These are phyloP conservation scores for Pichia norvegensis DNA, from an alignment of 1,139 yeast genomes.

Conservation along the genomic window DNA sequence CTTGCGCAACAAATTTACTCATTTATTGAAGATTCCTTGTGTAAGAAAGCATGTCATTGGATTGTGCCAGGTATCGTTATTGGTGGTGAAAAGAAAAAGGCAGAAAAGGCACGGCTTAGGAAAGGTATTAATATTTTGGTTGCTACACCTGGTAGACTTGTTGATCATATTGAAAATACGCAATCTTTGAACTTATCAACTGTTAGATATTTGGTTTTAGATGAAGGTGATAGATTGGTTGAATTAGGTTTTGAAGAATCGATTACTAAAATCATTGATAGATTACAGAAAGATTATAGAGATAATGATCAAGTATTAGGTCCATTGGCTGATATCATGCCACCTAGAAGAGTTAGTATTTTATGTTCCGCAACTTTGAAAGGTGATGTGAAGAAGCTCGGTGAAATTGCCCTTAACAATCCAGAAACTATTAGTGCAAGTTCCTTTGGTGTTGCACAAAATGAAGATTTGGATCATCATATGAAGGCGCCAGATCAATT, in stretches of 20 bases:
- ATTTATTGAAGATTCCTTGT: conserved; percentile 57
- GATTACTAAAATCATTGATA: conserved; percentile 61
- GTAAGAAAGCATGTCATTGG: conserved; percentile 61
- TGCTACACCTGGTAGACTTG: conserved; percentile 87
- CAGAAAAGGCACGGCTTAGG: conserved; percentile 83
- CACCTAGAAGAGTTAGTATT: conserved; percentile 63
- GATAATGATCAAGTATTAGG: conserved; percentile 31
- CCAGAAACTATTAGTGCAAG: conserved; percentile 35
- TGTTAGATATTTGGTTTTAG: conserved; percentile 76
- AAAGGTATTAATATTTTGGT: conserved; percentile 85
- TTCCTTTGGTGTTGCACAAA: conserved; percentile 29
- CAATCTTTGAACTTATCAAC: conserved; percentile 62
- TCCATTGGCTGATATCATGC: conserved; percentile 47
- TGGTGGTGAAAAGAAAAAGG: conserved; percentile 91
- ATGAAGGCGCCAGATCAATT: conserved; percentile 85
- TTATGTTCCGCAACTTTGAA: conserved; percentile 94
- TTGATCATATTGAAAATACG: conserved; percentile 90
- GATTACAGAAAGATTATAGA: conserved; percentile 40
- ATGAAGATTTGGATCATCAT: conserved; percentile 20
- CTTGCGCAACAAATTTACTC: conserved; percentile 86
- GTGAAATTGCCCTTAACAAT: conserved; percentile 51
- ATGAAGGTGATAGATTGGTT: conserved; percentile 93
- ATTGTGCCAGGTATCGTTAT: conserved; percentile 89
- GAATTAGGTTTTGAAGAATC: conserved; percentile 96
- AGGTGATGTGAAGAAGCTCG: conserved; percentile 69